Percentiles rank a stretch among this genome's conserved stretches.
Conservation (phyloP, 148 eudicot genomes). For the Vaccinium vitisidaea region DNA sequence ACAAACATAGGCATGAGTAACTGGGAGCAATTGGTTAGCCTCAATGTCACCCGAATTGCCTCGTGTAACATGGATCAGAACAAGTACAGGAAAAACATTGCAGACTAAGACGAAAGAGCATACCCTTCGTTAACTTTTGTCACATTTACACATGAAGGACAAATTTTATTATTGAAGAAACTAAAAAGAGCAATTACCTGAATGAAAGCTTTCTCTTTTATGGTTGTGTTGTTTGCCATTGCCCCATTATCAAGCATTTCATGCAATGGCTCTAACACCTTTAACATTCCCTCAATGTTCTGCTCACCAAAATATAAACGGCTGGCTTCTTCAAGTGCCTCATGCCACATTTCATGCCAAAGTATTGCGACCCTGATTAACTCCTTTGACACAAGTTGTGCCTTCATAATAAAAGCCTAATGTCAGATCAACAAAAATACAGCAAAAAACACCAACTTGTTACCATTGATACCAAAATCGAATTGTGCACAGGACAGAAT, state of each 20-base stretch:
- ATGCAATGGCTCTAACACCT: conserved; percentile 94
- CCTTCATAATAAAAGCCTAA: conserved; percentile 41
- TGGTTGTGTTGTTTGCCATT: conserved; percentile 59
- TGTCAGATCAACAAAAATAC: conserved; percentile 23
- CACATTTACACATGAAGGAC: neutral
- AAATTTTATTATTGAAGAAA: neutral
- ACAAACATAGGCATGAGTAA: neutral
- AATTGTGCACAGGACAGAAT: neutral
- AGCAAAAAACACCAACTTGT: neutral
- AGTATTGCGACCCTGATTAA: conserved; percentile 93
- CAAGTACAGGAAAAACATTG: neutral
- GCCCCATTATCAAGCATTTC: conserved; percentile 89
- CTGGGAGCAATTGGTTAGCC: neutral
- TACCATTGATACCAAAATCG: neutral
- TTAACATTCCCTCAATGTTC: conserved; percentile 87
- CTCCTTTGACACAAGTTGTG: conserved; percentile 96
- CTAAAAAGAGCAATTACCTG: conserved; percentile 40
- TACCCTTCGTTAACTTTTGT: neutral
- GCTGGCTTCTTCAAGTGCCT: conserved; percentile 95
- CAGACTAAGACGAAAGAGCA: neutral
- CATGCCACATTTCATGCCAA: conserved; percentile 99
- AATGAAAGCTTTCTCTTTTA: conserved; percentile 80
- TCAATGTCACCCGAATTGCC: neutral
- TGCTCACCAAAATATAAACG: conserved; percentile 95
- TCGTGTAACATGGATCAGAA: neutral